Base-by-base conservation (phyloP, 1,139 yeast species). In the Nakaseomyces bracarensis region DNA sequence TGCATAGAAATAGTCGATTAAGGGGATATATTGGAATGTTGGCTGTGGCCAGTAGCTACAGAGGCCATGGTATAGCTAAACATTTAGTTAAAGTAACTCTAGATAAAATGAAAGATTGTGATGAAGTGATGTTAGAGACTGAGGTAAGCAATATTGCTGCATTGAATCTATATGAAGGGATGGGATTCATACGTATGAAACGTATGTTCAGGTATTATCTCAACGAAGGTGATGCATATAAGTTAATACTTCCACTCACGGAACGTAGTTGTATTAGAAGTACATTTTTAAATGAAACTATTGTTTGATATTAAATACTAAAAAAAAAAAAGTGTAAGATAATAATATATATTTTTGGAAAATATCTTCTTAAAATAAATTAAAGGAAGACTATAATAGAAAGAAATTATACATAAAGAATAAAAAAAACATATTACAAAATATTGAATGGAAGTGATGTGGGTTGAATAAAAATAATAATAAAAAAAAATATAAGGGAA, bases 11-110 rank as follows among this genome's bases (percentile, higher is more conserved):
- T 26, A 79, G 73, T 9, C 68, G 95, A 46, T 58, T 69, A 53
- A 67, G 96, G 48, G 98, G 98, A 0, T 91, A 91, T 57, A 89
- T 91, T 36, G 98, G 97, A 5, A 91, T 91, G 98, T 67, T 91
- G 43, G 96, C 94, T 0, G 94, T 91, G 21, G 79, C 80, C 44
- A 75, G 79, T 33, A 59, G 64, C 14, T 79, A 72, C 60, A 68
- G 98, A 42, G 89, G 94, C 8, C 68, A 66, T 38, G 96, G 96
- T 1, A 82, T 89, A 38, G 96, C 96, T 4, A 80, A 79, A 50
- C 66, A 67, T 43, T 69, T 91, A 44, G 89, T 89, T 23, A 68
- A 70, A 41, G 58, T 69, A 48, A 76, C 84, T 5, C 72, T 91
- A 3, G 73, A 73, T n/a, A 71, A 72, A 39, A 83, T 91, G 87